Percentiles rank a stretch among this genome's conserved stretches.
phyloP scores from a whole-genome alignment of 2,329 filamentous ascomycete genomes.

The Cryphonectria carpinicola region DNA sequence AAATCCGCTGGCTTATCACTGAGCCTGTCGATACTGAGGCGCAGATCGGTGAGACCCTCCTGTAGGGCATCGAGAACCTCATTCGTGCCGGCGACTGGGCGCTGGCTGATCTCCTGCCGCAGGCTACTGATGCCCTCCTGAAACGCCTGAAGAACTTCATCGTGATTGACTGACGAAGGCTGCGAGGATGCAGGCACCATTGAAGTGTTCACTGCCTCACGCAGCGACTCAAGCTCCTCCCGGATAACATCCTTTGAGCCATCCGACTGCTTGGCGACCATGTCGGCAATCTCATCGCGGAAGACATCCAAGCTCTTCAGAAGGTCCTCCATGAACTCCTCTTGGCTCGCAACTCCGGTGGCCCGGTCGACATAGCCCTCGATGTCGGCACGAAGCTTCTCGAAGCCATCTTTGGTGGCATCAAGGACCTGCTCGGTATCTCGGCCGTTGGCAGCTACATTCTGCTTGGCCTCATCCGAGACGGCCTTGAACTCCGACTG shows the following conservation, averaged over 20 bases:
- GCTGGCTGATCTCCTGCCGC: constrained; percentile 72
- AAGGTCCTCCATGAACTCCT: constrained; percentile 76
- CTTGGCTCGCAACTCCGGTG: constrained; percentile 69
- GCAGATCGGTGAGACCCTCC: constrained; percentile 80
- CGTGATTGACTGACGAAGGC: constrained; percentile 45
- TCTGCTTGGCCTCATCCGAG: constrained; percentile 72
- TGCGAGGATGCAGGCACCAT: constrained; percentile 63
- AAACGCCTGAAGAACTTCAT: constrained; percentile 73
- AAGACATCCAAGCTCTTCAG: constrained; percentile 67
- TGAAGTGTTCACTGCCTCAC: constrained; percentile 74
- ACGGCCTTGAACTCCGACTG: constrained; percentile 62
- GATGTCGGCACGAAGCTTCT: constrained; percentile 78
- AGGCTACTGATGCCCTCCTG: constrained; percentile 75
- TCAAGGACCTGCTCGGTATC: constrained; percentile 89
- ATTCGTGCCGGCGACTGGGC: constrained; percentile 71
- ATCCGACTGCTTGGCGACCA: constrained; percentile 55
- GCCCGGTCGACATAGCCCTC: constrained; percentile 79
- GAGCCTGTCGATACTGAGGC: constrained; percentile 75
- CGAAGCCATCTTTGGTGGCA: constrained; percentile 84
- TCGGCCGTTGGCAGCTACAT: constrained; percentile 75
- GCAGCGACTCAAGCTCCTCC: constrained; percentile 80
- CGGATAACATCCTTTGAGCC: constrained; percentile 71
- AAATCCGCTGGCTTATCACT: constrained; percentile 80
- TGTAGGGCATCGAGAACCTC: constrained; percentile 90
- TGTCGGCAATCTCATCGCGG: constrained; percentile 67